Evolutionary conservation across 768 basidiomycete species (phyloP).

Genomic region (Mycena latifolia): DNA sequence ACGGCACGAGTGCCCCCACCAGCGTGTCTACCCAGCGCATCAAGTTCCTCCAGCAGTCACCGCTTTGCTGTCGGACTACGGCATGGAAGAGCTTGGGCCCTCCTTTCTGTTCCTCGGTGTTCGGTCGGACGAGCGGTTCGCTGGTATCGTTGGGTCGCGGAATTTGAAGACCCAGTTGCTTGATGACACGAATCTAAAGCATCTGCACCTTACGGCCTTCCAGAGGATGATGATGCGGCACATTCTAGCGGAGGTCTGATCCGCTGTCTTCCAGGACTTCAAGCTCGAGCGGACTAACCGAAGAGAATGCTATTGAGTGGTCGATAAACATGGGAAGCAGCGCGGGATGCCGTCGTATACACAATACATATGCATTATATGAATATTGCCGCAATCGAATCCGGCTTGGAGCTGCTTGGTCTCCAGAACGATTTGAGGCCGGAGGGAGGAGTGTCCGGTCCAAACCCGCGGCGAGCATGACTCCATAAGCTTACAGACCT

Average conservation of each 20-base stretch:
- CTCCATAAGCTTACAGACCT: too few species aligned
- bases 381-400: too few species aligned
- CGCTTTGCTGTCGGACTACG: neutral
- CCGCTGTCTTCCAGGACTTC: too few species aligned
- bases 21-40: neutral
- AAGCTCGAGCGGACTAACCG: too few species aligned
- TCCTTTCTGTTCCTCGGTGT: slow-evolving; percentile 14
- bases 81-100: slow-evolving; percentile 16
- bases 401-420: too few species aligned
- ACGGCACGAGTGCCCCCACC: slow-evolving; percentile 4
- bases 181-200: neutral
- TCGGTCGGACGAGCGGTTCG: neutral
- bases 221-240: slow-evolving; percentile 13
- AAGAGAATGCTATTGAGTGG: too few species aligned
- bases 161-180: neutral
- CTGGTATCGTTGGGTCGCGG: neutral
- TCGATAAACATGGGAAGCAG: too few species aligned
- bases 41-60: neutral
- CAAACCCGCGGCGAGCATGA: too few species aligned
- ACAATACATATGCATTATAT: too few species aligned
- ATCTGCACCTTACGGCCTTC: neutral
- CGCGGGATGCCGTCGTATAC: too few species aligned
- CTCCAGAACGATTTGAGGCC: too few species aligned
- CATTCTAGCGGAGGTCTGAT: neutral
- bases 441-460: too few species aligned